phyloP scores from a whole-genome alignment of 257 asterid genomes.

The Striga asiatica region DNA sequence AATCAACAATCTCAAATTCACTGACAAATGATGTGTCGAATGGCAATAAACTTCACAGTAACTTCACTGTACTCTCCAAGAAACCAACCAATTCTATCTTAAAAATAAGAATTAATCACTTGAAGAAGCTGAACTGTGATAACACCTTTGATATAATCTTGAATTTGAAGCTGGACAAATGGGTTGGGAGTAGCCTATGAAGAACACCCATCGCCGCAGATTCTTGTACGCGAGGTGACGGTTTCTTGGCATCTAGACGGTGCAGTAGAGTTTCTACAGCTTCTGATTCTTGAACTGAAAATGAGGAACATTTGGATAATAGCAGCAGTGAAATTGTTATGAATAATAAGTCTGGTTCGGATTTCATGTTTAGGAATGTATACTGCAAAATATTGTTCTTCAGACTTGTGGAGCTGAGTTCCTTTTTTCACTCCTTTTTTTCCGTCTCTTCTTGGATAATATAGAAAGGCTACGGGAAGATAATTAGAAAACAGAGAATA shows the following conservation, averaged over 20 bases:
- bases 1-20: neutral
- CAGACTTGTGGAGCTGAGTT: no score
- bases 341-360: constrained; percentile 14
- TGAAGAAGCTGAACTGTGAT: neutral
- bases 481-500: no score
- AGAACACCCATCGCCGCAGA: constrained; percentile 81
- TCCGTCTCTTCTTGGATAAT: no score
- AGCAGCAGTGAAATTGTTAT: constrained; percentile 17
- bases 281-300: constrained; percentile 36
- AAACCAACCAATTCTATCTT: neutral
- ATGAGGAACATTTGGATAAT: constrained; percentile 18
- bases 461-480: no score
- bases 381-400: no score
- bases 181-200: constrained; percentile 70
- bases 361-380: constrained; percentile 18
- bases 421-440: no score
- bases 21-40: neutral
- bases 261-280: constrained; percentile 36
- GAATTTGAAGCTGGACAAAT: constrained; percentile 52
- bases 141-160: constrained; percentile 56
- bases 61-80: neutral
- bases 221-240: constrained; percentile 53
- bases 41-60: neutral
- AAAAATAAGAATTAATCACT: neutral
- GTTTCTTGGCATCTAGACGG: constrained; percentile 42